A percentile compares a stretch with the other conserved stretches of the same genome.
These are phyloP conservation scores for Colletotrichum paranaense DNA, from an alignment of 2,329 filamentous ascomycete species.

Conservation along the genomic window DNA sequence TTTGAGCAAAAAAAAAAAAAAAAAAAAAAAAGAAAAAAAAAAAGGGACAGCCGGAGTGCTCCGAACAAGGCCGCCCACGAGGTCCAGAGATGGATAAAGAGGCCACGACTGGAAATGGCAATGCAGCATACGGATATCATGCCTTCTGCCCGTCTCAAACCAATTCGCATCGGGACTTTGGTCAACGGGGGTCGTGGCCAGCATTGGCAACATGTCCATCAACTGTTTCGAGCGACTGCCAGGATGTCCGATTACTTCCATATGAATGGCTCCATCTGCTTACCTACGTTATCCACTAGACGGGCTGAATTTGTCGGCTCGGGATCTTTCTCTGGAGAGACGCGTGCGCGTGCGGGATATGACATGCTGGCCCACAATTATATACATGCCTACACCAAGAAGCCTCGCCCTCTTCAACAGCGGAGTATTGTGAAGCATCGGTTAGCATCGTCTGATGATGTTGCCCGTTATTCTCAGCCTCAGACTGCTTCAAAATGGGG, in stretches of 20 bases:
- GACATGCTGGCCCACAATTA: background rate
- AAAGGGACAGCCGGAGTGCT: background rate
- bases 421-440: background rate
- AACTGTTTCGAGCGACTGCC: slow-evolving; percentile 11
- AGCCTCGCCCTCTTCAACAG: too few species aligned
- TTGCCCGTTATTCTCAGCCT: background rate
- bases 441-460: background rate
- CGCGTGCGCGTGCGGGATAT: background rate
- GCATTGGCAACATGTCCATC: background rate
- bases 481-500: background rate
- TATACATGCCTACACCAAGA: background rate
- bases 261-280: background rate
- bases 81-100: background rate
- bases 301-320: background rate
- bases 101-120: background rate
- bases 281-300: background rate
- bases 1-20: background rate
- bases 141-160: background rate
- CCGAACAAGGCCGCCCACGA: background rate
- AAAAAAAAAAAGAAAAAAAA: background rate
- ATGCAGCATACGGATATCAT: background rate
- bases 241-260: slow-evolving; percentile 9
- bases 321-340: slow-evolving; percentile 1
- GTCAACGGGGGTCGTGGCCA: background rate
- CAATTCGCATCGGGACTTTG: background rate